phyloP scores from a whole-genome alignment of 2,329 filamentous ascomycete species.

The Ophiostoma australiae region DNA sequence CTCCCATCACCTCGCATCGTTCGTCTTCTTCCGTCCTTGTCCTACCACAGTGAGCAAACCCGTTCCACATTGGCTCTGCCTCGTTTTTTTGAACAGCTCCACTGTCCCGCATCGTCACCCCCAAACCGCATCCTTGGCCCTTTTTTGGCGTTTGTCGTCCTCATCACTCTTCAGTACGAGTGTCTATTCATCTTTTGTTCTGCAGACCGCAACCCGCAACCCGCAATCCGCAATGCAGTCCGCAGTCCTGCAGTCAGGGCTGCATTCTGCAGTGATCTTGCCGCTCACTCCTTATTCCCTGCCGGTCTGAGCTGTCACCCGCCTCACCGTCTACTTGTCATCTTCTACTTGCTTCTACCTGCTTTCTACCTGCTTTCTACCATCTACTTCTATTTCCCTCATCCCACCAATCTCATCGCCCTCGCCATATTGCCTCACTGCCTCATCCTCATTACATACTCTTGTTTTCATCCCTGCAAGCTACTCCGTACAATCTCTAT shows the following conservation, averaged over 20 bases:
- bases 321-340: not conserved
- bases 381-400: constrained; percentile 5
- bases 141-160: not conserved
- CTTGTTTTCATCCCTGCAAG: not conserved
- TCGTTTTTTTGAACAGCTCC: not conserved
- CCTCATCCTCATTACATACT: not conserved
- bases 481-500: not conserved
- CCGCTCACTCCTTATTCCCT: constrained; percentile 1
- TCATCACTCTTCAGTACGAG: not conserved
- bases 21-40: constrained; percentile 3
- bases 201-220: too few relatives aligned
- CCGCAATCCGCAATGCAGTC: not conserved
- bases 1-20: not conserved
- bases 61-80: not conserved
- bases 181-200: not conserved
- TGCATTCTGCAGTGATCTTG: not conserved
- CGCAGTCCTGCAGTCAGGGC: too few relatives aligned
- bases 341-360: too few relatives aligned
- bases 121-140: not conserved
- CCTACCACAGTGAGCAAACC: not conserved
- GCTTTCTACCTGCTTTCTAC: not conserved
- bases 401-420: not conserved
- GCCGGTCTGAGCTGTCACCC: not conserved
- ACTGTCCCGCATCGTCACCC: constrained; percentile 3
- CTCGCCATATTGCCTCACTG: not conserved